Percentiles rank a stretch among this genome's conserved stretches.
These are phyloP conservation scores for Amanita rubescens DNA, from an alignment of 768 basidiomycete species.

Conservation along the genomic window DNA sequence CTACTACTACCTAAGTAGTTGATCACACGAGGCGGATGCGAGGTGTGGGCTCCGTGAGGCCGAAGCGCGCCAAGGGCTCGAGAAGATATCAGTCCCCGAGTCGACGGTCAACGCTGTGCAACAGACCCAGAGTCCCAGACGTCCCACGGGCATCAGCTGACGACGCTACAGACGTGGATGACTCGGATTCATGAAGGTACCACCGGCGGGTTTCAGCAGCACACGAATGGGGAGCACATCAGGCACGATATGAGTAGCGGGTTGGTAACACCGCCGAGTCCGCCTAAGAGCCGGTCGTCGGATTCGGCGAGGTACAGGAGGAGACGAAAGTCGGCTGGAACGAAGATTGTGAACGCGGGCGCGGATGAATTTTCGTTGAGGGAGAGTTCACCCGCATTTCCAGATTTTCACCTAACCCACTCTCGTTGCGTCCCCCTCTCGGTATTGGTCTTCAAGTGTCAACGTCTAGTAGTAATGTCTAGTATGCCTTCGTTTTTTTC, in stretches of 20 bases:
- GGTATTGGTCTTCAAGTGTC: no score
- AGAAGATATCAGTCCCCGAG: slow-evolving; percentile 32
- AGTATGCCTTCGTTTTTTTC: no score
- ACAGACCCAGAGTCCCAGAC: slow-evolving; percentile 30
- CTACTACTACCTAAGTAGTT: no score
- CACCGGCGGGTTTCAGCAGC: slow-evolving; percentile 7
- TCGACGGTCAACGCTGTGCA: slow-evolving; percentile 24
- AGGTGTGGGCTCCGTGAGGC: no score
- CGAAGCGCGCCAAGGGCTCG: slow-evolving; percentile 43
- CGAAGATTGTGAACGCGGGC: slow-evolving; percentile 16
- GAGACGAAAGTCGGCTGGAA: slow-evolving; percentile 26
- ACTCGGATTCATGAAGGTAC: slow-evolving; percentile 8
- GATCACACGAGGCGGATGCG: no score
- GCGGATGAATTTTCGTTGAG: slow-evolving; percentile 2
- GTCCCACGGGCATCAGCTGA: slow-evolving; percentile 16
- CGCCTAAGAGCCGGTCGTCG: slow-evolving; percentile 53
- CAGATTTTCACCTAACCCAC: no score
- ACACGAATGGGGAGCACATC: slow-evolving; percentile 32
- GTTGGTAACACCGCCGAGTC: slow-evolving; percentile 71
- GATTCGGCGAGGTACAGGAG: slow-evolving; percentile 48
- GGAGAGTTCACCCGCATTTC: neutral
- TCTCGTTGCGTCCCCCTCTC: no score
- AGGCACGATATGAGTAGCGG: slow-evolving; percentile 33
- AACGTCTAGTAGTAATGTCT: no score
- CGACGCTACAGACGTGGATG: slow-evolving; percentile 12